These are phyloP conservation scores for Corylus avellana DNA, from an alignment of 306 rosid genomes.

Conservation along the genomic window DNA sequence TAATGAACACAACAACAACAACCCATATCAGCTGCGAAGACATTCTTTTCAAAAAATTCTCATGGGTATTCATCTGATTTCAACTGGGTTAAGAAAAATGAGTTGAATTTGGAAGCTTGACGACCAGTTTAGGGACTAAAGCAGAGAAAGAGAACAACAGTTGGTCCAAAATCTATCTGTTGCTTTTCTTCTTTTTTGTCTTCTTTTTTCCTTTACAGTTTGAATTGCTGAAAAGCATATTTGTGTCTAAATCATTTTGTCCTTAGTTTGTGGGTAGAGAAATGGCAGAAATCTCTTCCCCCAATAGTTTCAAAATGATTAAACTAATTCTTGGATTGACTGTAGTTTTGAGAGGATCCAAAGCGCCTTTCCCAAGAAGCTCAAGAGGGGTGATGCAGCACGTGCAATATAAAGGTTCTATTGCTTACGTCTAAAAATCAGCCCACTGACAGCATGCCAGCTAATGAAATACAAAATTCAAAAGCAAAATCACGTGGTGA, in stretches of 20 bases:
- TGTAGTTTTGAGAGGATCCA: neutral
- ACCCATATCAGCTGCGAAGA: conserved; percentile 24
- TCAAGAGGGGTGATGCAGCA: neutral
- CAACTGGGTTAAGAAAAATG: neutral
- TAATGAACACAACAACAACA: conserved; percentile 26
- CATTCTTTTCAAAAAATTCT: conserved; percentile 24
- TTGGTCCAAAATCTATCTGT: conserved; percentile 22
- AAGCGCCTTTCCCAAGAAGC: neutral
- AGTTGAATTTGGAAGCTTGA: neutral
- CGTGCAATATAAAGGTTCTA: conserved; percentile 8
- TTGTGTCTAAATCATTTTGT: conserved; percentile 38
- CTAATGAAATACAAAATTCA: neutral
- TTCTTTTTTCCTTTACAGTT: conserved; percentile 28
- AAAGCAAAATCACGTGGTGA: conserved; percentile 18
- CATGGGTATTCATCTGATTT: neutral
- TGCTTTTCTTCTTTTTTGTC: conserved; percentile 30
- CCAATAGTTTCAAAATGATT: conserved; percentile 8
- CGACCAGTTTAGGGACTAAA: neutral
- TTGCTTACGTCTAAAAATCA: neutral
- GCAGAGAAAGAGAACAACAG: conserved; percentile 16
- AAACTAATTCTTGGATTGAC: conserved; percentile 2
- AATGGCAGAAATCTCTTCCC: conserved; percentile 22
- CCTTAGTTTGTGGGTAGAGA: conserved; percentile 12
- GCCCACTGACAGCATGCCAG: conserved; percentile 13
- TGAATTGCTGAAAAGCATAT: conserved; percentile 45